Conservation (phyloP, 164 flowering plant genomes). For the Macadamia integrifolia region DNA sequence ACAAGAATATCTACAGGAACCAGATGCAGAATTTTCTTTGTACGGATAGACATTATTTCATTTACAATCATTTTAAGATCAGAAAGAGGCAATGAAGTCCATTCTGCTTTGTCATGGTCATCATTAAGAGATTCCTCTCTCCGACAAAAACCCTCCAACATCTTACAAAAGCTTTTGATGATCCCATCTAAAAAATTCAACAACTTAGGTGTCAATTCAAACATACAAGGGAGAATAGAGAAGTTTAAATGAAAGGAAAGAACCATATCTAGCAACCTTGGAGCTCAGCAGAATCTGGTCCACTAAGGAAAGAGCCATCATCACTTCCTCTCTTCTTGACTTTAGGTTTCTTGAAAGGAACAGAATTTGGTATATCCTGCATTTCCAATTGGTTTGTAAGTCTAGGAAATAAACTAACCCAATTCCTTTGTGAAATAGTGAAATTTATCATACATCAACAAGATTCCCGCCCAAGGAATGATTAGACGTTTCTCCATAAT, state of each 20-base stretch:
- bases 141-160: constrained; percentile 70
- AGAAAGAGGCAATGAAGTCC: constrained; percentile 45
- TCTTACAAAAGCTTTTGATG: constrained; percentile 51
- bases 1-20: constrained; percentile 73
- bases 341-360: constrained; percentile 53
- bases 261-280: constrained; percentile 47
- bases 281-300: constrained; percentile 42
- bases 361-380: constrained; percentile 46
- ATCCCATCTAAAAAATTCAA: constrained; percentile 40
- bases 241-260: not conserved
- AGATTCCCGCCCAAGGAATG: constrained; percentile 24
- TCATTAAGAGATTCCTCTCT: constrained; percentile 63
- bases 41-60: constrained; percentile 65
- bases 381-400: constrained; percentile 12
- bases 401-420: constrained; percentile 6
- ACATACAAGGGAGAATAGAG: not conserved
- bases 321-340: constrained; percentile 49
- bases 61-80: constrained; percentile 63
- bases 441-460: constrained; percentile 38
- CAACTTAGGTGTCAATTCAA: not conserved
- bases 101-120: constrained; percentile 74
- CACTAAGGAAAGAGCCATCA: constrained; percentile 21
- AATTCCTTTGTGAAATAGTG: not conserved
- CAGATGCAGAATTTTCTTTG: constrained; percentile 66
- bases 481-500: constrained; percentile 23